Evolutionary conservation across 495 filamentous ascomycete species (phyloP).

Genomic region (Talaromyces proteolyticus): DNA sequence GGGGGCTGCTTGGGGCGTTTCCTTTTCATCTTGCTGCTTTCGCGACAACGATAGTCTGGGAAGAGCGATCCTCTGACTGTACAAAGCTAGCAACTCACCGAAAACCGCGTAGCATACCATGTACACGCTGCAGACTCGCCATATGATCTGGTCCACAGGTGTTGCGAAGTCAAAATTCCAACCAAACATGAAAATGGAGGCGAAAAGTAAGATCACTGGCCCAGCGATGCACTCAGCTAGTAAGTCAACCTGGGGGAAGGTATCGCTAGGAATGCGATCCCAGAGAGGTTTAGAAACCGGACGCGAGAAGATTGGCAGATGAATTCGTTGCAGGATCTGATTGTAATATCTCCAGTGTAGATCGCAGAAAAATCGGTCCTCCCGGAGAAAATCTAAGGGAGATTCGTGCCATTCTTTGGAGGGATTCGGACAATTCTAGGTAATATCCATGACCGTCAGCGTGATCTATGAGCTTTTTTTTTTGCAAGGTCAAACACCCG

Average conservation of each 20-base stretch:
- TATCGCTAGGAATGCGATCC: slow-evolving; percentile 15
- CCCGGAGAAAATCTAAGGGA: slow-evolving; percentile 17
- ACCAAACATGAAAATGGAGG: slow-evolving; percentile 19
- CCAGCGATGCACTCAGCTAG: slow-evolving; percentile 9
- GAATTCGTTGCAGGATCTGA: slow-evolving; percentile 12
- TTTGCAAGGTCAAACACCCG: too few relatives aligned
- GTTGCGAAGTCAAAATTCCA: slow-evolving; percentile 24
- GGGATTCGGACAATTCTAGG: slow-evolving; percentile 1
- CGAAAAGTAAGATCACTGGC: slow-evolving; percentile 11
- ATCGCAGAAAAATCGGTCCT: slow-evolving; percentile 13
- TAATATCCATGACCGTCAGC: too few relatives aligned
- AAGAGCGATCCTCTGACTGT: slow-evolving; percentile 2
- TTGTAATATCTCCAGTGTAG: slow-evolving; percentile 15
- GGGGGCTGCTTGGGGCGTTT: neutral
- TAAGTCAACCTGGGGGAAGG: slow-evolving; percentile 5
- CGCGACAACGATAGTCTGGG: neutral
- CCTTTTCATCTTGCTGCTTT: too few relatives aligned
- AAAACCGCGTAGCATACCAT: slow-evolving; percentile 8
- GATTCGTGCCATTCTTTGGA: slow-evolving; percentile 10
- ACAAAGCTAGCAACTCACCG: slow-evolving; percentile 4
- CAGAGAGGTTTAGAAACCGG: slow-evolving; percentile 9
- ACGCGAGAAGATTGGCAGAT: slow-evolving; percentile 10
- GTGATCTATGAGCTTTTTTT: too few relatives aligned
- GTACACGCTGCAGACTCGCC: slow-evolving; percentile 16
- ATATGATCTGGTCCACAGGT: slow-evolving; percentile 16